Evolutionary conservation across 2,329 filamentous ascomycete species (phyloP), one percentile per base, ranked within the genome.

Genomic region (Trichophyton rubrum): DNA sequence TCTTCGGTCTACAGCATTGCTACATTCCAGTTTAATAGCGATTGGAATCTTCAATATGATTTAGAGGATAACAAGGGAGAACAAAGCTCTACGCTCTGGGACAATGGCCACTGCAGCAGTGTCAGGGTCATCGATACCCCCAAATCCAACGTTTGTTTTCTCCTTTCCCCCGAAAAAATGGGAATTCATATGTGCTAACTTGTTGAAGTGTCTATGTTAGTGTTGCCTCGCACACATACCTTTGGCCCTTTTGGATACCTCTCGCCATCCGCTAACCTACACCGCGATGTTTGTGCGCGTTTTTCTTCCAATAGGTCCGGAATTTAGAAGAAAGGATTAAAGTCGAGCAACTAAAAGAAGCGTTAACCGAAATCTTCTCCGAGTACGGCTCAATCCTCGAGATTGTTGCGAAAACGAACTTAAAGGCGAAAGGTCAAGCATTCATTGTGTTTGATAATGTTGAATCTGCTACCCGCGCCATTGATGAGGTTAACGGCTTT

Each of bases 271-370:
- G 33, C 20, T 27, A 15, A 40, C 27, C 9, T 7, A 40, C n/a
- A 15, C n/a, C 55, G 55, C 33, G n/a, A 57, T 17, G 13, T 8
- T 56, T 20, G 1, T 35, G 22, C 27, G 53, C 24, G 11, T 24
- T n/a, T 6, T 4, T 24, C 11, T 38, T 11, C 51, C 7, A 62
- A 56, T 62, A 83, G 78, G 78, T 83, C 64, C 88, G 87, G 68
- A 96, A 96, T 72, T 85, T 99, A 62, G 89, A 96, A 75, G 93
- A 97, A 79, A 85, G 88, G 70, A 85, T 95, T 74, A 96, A 95
- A 73, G 80, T 89, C 61, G 86, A 90, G 38, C 76, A 83, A 8
- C 80, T 97, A 59, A 88, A 86, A 65, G 82, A 87, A 66, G 82
- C 88, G 0, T 80, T 99, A 15, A 77, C 76, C 22, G 84, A 86